A percentile compares a stretch with the other conserved stretches of the same genome.
Conservation (phyloP, 768 basidiomycete genomes). For the Hypholoma fasciculare region DNA sequence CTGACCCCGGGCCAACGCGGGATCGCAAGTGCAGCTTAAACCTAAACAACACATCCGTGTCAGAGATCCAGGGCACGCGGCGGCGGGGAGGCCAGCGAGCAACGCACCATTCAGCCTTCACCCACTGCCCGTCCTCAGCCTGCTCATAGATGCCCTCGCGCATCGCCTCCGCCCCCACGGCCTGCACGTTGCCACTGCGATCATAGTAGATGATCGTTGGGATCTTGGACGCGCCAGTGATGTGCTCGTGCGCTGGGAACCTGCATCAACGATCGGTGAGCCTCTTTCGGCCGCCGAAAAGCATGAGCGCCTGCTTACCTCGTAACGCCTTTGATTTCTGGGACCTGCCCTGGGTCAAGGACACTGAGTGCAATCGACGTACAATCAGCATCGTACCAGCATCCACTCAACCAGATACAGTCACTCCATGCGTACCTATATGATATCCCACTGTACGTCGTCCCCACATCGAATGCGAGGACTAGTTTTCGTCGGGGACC, state of each 20-base stretch:
- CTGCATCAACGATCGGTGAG: conserved; percentile 22
- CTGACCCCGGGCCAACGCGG: conserved; percentile 10
- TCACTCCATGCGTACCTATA: conserved; percentile 26
- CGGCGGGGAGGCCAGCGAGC: not conserved
- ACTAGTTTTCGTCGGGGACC: conserved; percentile 40
- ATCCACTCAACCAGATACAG: not conserved
- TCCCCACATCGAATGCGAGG: conserved; percentile 44
- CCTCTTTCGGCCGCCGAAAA: conserved; percentile 14
- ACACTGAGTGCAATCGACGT: conserved; percentile 23
- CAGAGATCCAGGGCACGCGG: conserved; percentile 12
- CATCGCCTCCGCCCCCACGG: conserved; percentile 48
- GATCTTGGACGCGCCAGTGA: conserved; percentile 40
- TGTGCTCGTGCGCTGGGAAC: conserved; percentile 45
- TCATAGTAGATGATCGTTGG: conserved; percentile 42
- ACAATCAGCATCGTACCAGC: not conserved
- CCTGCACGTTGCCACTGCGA: conserved; percentile 31
- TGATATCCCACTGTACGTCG: conserved; percentile 42
- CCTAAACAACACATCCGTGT: conserved; percentile 14
- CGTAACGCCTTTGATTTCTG: conserved; percentile 45
- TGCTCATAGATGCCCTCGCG: conserved; percentile 36
- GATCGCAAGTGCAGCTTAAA: conserved; percentile 36
- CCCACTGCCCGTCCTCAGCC: conserved; percentile 45
- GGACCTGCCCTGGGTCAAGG: conserved; percentile 38
- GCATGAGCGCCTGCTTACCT: conserved; percentile 21
- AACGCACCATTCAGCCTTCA: conserved; percentile 46